These are phyloP conservation scores for Geosmithia putterillii DNA, from an alignment of 2,329 filamentous ascomycete genomes.

Conservation along the genomic window DNA sequence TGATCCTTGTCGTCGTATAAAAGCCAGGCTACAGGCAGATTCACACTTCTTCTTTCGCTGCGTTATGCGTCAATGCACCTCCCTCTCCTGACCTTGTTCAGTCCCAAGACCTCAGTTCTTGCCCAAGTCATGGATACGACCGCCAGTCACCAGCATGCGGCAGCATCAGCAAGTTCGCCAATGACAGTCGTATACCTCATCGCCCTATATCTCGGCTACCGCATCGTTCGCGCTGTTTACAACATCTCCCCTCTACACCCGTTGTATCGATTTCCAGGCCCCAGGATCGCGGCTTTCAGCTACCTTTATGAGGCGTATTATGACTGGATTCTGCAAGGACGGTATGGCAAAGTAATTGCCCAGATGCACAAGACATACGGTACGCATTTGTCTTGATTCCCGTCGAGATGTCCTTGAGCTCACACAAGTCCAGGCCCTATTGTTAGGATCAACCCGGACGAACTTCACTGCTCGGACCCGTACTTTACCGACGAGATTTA, in stretches of 20 bases:
- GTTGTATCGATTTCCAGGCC: constrained; percentile 22
- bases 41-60: too few relatives aligned
- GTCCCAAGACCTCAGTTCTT: too few relatives aligned
- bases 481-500: constrained; percentile 25
- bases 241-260: constrained; percentile 27
- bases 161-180: too few relatives aligned
- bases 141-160: too few relatives aligned
- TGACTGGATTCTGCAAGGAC: constrained; percentile 20
- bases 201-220: constrained; percentile 15
- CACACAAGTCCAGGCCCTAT: constrained; percentile 15
- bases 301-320: constrained; percentile 24
- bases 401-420: not conserved
- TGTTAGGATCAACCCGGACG: constrained; percentile 23
- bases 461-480: constrained; percentile 22
- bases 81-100: too few relatives aligned
- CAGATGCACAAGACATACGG: constrained; percentile 25
- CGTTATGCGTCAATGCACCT: too few relatives aligned
- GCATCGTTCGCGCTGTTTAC: constrained; percentile 14
- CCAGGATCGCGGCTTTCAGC: constrained; percentile 19
- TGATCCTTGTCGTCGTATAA: too few relatives aligned
- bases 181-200: constrained; percentile 4
- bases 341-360: constrained; percentile 19
- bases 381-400: constrained; percentile 3
- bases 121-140: too few relatives aligned
- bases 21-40: too few relatives aligned